Percentiles rank a stretch among this genome's conserved stretches.
Conservation (phyloP, 192 early-diverging fungal species). For the Linnemannia zychae region DNA sequence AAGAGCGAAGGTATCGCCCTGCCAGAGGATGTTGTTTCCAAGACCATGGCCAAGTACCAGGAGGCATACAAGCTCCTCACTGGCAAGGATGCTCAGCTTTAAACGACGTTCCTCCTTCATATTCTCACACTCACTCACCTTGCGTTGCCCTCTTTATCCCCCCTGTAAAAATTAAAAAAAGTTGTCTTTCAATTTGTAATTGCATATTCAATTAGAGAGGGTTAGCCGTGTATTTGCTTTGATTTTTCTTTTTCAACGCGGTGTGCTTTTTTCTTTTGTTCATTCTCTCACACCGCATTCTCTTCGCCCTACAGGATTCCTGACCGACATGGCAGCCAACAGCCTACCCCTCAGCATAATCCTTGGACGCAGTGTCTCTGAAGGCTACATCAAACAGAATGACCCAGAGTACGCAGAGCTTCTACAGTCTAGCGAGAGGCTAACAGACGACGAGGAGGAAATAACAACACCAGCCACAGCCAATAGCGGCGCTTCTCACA, state of each 20-base stretch:
- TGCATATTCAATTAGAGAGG: no score
- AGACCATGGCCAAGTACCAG: slow-evolving; percentile 93
- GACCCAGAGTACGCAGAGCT: slow-evolving; percentile 13
- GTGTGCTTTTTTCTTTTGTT: not conserved
- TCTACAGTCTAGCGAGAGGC: not conserved
- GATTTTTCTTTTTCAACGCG: not conserved
- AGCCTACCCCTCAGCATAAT: slow-evolving; percentile 17
- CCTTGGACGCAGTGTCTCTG: slow-evolving; percentile 26
- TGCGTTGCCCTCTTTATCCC: not conserved
- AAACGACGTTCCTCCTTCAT: slow-evolving; percentile 11
- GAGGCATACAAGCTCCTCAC: slow-evolving; percentile 92
- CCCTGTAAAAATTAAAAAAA: slow-evolving; percentile 2
- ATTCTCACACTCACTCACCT: not conserved
- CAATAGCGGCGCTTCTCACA: not conserved
- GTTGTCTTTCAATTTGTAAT: no score
- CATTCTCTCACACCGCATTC: not conserved
- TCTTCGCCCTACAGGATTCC: not conserved
- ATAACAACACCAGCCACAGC: not conserved
- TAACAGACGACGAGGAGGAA: not conserved
- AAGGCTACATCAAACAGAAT: slow-evolving; percentile 10
- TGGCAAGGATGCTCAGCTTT: slow-evolving; percentile 73
- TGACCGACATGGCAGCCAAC: slow-evolving; percentile 1
- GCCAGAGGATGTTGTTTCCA: slow-evolving; percentile 84
- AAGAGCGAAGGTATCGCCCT: slow-evolving; percentile 86
- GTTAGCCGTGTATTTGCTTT: no score